These are phyloP conservation scores for Sabuloglossum arenarium DNA, from an alignment of 495 filamentous ascomycete genomes.

Conservation along the genomic window DNA sequence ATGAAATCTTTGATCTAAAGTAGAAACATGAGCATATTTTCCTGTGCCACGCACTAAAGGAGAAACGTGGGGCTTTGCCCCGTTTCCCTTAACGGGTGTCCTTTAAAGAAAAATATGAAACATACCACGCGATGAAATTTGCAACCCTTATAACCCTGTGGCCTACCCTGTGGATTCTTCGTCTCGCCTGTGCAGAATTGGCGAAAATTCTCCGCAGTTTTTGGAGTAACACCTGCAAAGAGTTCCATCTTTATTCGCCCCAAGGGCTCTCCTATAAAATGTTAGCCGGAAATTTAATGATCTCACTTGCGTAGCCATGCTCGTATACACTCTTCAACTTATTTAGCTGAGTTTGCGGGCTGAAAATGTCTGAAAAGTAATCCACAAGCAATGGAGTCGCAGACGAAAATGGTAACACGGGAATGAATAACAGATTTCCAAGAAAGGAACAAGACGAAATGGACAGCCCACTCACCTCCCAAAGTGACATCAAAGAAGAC, in stretches of 20 bases:
- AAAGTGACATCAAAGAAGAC: conserved; percentile 92
- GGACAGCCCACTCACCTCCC: conserved; percentile 39
- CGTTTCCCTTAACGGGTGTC: not conserved
- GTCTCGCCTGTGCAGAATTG: conserved; percentile 92
- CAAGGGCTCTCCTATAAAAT: conserved; percentile 55
- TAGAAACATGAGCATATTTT: not conserved
- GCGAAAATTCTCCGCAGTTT: conserved; percentile 91
- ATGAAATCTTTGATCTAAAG: conserved; percentile 85
- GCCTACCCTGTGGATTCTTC: conserved; percentile 58
- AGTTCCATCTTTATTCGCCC: conserved; percentile 90
- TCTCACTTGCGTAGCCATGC: not conserved
- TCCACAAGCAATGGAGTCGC: no score
- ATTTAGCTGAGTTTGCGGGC: no score
- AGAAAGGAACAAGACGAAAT: not conserved
- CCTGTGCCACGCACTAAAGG: not conserved
- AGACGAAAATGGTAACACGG: no score
- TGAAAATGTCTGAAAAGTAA: no score
- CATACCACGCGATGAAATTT: conserved; percentile 89
- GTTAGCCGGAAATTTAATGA: not conserved
- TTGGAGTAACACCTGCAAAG: conserved; percentile 63
- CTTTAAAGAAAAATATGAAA: conserved; percentile 12
- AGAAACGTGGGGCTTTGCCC: not conserved
- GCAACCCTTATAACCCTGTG: conserved; percentile 81
- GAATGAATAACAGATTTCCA: no score
- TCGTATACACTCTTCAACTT: no score